phyloP scores from a whole-genome alignment of 2,329 filamentous ascomycete genomes.

The Massarina eburnea region DNA sequence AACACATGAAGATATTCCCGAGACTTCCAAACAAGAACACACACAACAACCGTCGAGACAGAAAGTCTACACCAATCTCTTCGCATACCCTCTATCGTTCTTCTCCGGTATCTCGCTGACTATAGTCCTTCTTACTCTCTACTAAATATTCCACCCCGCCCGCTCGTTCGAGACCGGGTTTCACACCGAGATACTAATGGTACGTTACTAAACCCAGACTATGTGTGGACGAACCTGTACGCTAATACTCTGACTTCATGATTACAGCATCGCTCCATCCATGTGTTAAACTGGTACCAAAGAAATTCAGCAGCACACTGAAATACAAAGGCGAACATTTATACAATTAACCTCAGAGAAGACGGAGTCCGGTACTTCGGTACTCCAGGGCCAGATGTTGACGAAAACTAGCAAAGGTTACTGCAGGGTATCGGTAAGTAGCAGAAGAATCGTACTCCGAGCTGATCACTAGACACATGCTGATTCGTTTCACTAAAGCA shows the following conservation, averaged over 20 bases:
- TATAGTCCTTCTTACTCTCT: neutral
- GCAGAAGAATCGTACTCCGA: neutral
- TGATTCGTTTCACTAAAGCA: neutral
- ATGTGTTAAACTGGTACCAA: neutral
- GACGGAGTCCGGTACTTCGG: neutral
- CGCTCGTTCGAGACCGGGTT: neutral
- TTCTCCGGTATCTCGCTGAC: neutral
- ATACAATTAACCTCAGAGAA: neutral
- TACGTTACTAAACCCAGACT: neutral
- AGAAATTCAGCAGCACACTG: neutral
- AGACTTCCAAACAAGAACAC: neutral
- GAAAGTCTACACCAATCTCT: neutral
- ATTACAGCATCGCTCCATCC: neutral
- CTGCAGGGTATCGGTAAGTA: neutral
- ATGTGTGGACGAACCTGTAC: neutral
- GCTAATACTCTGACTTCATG: neutral
- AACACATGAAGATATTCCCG: neutral
- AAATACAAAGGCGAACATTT: slow-evolving; percentile 1
- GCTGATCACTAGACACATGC: neutral
- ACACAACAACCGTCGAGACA: no score
- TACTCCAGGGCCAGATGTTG: neutral
- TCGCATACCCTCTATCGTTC: neutral
- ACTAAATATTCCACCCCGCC: neutral
- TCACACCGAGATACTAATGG: slow-evolving; percentile 1
- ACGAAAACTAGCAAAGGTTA: neutral